These are phyloP conservation scores for Pseudogymnoascus sp. DNA, from an alignment of 2,329 filamentous ascomycete genomes.

Conservation along the genomic window DNA sequence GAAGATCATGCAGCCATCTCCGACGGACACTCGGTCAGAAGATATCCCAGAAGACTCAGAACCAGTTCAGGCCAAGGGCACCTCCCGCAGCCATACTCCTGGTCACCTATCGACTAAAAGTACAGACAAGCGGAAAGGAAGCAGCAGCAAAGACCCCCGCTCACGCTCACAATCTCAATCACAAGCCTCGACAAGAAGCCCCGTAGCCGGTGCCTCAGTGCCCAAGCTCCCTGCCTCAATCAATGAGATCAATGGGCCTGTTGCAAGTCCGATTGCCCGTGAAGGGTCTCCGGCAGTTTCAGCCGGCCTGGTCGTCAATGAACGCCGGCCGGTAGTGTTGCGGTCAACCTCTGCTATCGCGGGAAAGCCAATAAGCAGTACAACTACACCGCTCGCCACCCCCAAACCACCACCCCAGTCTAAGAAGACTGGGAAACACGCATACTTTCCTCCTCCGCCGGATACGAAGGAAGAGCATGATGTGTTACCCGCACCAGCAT, in stretches of 20 bases:
- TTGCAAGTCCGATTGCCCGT: not conserved
- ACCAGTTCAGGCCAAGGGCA: constrained; percentile 27
- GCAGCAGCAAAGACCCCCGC: constrained; percentile 23
- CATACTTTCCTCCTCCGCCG: constrained; percentile 47
- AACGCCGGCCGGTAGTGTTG: constrained; percentile 36
- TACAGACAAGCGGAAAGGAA: constrained; percentile 28
- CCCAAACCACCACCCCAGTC: constrained; percentile 12
- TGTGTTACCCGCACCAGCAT: constrained; percentile 54
- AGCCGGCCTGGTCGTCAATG: constrained; percentile 16
- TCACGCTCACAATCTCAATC: constrained; percentile 28
- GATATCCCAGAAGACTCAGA: constrained; percentile 31
- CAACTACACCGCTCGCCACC: not conserved
- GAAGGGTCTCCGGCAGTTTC: constrained; percentile 15
- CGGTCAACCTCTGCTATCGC: constrained; percentile 39
- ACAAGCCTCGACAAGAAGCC: constrained; percentile 17
- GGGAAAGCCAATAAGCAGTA: constrained; percentile 16
- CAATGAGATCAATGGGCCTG: not conserved
- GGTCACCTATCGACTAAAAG: constrained; percentile 53
- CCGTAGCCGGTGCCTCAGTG: not conserved
- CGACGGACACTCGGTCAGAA: constrained; percentile 28
- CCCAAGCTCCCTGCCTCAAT: constrained; percentile 2
- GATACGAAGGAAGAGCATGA: constrained; percentile 48
- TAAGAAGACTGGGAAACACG: constrained; percentile 29
- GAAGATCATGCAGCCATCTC: constrained; percentile 37
- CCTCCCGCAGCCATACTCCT: constrained; percentile 50